Base-by-base conservation (phyloP, 306 rosid genomes). In the Lablab purpureus region DNA sequence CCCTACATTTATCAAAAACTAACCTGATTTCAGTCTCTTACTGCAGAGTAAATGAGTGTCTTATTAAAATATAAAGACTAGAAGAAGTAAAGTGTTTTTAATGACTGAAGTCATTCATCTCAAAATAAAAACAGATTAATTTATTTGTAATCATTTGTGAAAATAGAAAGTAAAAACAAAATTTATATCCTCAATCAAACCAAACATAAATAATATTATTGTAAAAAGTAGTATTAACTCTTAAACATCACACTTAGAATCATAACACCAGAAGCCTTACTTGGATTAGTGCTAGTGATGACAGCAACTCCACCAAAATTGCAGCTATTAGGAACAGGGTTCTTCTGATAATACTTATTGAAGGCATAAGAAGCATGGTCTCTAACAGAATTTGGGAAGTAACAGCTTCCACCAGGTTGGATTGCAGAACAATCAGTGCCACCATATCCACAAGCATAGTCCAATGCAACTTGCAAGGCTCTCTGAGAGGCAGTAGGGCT, bases 341-440 rank as follows among this genome's bases (percentile, higher is more conserved):
- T 92, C 80, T 86, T 88, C 22, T 88, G 95, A 73, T 87, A 92
- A 4, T 88, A 92, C 77, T 71, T 86, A 83, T 92, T 92, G 56
- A 92, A 92, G 4, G 97, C 97, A 77, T 34, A 88, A 64, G 97
- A 88, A 70, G 97, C 93, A 76, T 87, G 97, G 13, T 90, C 93
- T 14, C 77, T 82, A 4, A 90, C 0, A 40, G 79, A 77, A 47
- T 21, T 83, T 0, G 97, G 97, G 18, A 75, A 81, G 80, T 84
- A 92, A 84, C 97, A 92, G 71, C 83, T 89, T 67, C 92, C 88
- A 75, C 89, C 86, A 27, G 81, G 58, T 82, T 92, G 93, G 73
- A 92, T 90, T 66, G 84, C 87, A 18, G 89, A 79, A 73, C 97
- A 92, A 78, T 92, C 95, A 54, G 85, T 79, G 19, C 84, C 92